Conservation (phyloP, 306 rosid species). For the Prunus davidiana region DNA sequence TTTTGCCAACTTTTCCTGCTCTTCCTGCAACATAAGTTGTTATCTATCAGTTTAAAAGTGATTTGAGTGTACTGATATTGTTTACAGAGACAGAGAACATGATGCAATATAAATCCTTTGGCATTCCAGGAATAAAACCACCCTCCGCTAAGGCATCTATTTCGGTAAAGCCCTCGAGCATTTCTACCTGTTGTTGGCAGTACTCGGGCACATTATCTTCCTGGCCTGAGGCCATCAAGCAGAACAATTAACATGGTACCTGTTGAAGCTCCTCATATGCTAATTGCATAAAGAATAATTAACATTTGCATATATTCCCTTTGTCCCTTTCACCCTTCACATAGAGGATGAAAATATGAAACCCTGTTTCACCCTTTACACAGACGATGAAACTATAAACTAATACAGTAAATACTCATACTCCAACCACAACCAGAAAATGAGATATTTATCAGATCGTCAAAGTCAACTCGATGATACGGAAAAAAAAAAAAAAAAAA, state of each 20-base stretch:
- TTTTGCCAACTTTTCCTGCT: conserved; percentile 70
- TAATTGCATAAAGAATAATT: background rate
- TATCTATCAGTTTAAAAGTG: conserved; percentile 23
- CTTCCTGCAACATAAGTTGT: conserved; percentile 60
- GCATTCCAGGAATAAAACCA: conserved; percentile 85
- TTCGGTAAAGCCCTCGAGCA: conserved; percentile 89
- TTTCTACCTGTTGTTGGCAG: conserved; percentile 95
- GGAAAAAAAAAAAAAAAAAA: too few species aligned
- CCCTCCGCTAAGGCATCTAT: conserved; percentile 84
- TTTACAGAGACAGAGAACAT: background rate
- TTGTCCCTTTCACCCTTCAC: background rate
- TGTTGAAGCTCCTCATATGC: background rate
- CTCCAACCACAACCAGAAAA: background rate
- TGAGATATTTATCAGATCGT: background rate
- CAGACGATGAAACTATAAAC: background rate
- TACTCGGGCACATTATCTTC: conserved; percentile 89
- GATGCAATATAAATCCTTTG: conserved; percentile 22
- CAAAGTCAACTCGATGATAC: too few species aligned
- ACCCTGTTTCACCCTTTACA: background rate
- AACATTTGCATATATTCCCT: background rate
- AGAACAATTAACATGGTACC: background rate
- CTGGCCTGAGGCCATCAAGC: conserved; percentile 48
- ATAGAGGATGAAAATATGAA: background rate
- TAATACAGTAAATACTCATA: background rate
- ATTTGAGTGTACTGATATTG: background rate